phyloP scores from a whole-genome alignment of 768 basidiomycete species.

The Leccinum longicurvipes region DNA sequence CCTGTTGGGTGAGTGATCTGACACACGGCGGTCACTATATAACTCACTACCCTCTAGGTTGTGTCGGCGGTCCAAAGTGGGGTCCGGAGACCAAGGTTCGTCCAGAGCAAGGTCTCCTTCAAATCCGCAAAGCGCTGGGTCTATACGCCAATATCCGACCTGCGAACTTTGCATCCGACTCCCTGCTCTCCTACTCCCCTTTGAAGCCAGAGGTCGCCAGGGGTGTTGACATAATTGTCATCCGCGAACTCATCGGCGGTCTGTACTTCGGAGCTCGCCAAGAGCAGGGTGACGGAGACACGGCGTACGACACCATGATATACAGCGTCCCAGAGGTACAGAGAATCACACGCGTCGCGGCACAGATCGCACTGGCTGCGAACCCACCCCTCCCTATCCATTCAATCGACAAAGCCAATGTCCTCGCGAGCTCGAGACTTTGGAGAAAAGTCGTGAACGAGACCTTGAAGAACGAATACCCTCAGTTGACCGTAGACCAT shows the following conservation, averaged over 20 bases:
- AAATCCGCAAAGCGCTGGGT: slow-evolving; percentile 87
- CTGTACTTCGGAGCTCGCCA: slow-evolving; percentile 93
- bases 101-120: slow-evolving; percentile 88
- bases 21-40: not conserved
- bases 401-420: slow-evolving; percentile 98
- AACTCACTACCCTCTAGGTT: slow-evolving; percentile 50
- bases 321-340: slow-evolving; percentile 91
- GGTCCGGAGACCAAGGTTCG: slow-evolving; percentile 84
- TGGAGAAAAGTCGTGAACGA: slow-evolving; percentile 95
- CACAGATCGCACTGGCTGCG: slow-evolving; percentile 79
- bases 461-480: slow-evolving; percentile 80
- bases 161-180: slow-evolving; percentile 90
- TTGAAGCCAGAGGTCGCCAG: slow-evolving; percentile 78
- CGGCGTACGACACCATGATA: slow-evolving; percentile 89
- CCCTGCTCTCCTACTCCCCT: slow-evolving; percentile 84
- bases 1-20: slow-evolving; percentile 71
- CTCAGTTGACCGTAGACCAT: slow-evolving; percentile 84
- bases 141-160: slow-evolving; percentile 99
- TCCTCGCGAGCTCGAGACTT: slow-evolving; percentile 88
- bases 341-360: slow-evolving; percentile 94
- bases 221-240: slow-evolving; percentile 88
- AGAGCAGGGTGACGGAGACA: slow-evolving; percentile 70
- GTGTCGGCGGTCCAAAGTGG: slow-evolving; percentile 99
- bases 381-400: slow-evolving; percentile 87
- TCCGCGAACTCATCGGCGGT: slow-evolving; percentile 95